A percentile compares a stretch with the other conserved stretches of the same genome.
Evolutionary conservation across 2,329 filamentous ascomycete genomes (phyloP).

Genomic region (Drechslera avenae): DNA sequence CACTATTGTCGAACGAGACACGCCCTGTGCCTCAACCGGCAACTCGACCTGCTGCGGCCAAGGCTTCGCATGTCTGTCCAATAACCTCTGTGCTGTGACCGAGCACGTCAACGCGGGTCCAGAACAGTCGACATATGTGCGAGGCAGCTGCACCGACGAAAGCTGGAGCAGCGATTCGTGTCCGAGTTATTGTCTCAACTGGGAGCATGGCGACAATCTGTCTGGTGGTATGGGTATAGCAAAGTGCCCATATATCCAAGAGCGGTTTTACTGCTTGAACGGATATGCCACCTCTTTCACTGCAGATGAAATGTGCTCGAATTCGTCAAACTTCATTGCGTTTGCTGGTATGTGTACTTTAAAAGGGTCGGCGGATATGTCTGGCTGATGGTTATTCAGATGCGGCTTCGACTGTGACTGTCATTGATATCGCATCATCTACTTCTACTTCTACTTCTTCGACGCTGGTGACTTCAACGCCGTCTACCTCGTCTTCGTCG

Average conservation of each 20-base stretch:
- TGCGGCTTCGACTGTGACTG: too few relatives aligned
- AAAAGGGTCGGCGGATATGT: too few relatives aligned
- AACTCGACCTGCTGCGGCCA: constrained; percentile 45
- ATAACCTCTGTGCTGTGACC: constrained; percentile 39
- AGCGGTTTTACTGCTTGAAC: background rate
- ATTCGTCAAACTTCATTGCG: too few relatives aligned
- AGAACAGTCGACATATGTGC: too few relatives aligned
- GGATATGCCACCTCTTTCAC: too few relatives aligned
- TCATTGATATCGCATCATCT: background rate
- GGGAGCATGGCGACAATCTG: constrained; percentile 9
- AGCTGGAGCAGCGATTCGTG: constrained; percentile 30
- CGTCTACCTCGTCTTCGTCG: background rate
- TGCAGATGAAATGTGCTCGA: too few relatives aligned
- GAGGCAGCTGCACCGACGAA: too few relatives aligned
- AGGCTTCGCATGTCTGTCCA: constrained; percentile 47
- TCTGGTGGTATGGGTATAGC: constrained; percentile 7
- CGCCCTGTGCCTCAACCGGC: constrained; percentile 35
- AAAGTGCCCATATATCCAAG: background rate
- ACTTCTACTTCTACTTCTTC: background rate
- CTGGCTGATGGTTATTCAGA: too few relatives aligned
- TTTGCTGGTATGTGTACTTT: too few relatives aligned
- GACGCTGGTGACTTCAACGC: too few relatives aligned
- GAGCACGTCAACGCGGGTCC: constrained; percentile 27
- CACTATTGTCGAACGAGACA: constrained; percentile 23
- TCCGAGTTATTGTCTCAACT: constrained; percentile 44